Conservation (phyloP, 2,329 filamentous ascomycete genomes). For the Scytalidium sp. region DNA sequence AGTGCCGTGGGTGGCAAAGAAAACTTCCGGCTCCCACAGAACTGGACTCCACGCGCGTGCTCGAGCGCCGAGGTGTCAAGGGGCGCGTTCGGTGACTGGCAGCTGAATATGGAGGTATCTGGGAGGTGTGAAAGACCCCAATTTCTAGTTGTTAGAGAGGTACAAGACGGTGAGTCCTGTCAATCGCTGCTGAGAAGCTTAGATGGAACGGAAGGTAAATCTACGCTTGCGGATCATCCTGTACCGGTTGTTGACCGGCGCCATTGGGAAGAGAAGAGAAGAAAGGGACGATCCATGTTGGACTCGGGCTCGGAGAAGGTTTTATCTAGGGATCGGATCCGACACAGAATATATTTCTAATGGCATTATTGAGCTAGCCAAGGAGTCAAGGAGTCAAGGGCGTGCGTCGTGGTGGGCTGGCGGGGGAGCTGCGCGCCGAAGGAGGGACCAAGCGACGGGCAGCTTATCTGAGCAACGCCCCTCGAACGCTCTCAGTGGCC, state of each 20-base stretch:
- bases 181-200: slow-evolving; percentile 7
- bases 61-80: too few species aligned
- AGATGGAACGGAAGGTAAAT: slow-evolving; percentile 28
- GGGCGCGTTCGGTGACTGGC: too few species aligned
- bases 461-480: neutral
- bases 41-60: too few species aligned
- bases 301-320: too few species aligned
- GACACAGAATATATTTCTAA: too few species aligned
- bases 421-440: neutral
- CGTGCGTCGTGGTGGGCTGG: neutral
- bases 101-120: too few species aligned
- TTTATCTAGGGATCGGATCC: too few species aligned
- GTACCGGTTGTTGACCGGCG: slow-evolving; percentile 16
- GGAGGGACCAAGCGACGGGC: neutral
- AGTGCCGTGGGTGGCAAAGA: neutral
- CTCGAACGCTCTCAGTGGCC: neutral
- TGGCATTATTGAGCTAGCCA: neutral
- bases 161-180: too few species aligned
- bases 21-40: too few species aligned
- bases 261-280: slow-evolving; percentile 12
- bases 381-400: neutral
- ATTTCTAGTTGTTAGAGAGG: too few species aligned
- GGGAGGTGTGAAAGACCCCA: too few species aligned
- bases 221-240: slow-evolving; percentile 26
- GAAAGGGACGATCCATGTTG: too few species aligned